phyloP scores from a whole-genome alignment of 2,329 filamentous ascomycete species.

The Trichoderma lentiforme region DNA sequence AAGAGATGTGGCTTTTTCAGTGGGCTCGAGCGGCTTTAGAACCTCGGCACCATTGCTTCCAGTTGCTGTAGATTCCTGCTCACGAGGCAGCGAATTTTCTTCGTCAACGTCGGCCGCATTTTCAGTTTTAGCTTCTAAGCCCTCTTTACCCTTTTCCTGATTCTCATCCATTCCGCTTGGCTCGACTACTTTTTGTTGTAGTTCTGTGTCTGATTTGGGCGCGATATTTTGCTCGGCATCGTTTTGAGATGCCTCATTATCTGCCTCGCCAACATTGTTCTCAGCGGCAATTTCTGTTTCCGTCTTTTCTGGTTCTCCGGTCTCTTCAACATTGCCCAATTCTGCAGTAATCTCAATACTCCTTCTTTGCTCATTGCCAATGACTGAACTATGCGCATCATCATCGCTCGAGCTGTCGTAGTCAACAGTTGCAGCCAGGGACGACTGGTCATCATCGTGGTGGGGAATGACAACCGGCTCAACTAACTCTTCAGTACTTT shows the following conservation, averaged over 20 bases:
- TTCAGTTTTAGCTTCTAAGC: neutral
- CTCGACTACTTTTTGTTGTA: neutral
- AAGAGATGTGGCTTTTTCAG: slow-evolving; percentile 39
- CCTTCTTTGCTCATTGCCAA: slow-evolving; percentile 24
- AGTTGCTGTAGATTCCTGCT: neutral
- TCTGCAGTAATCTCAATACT: slow-evolving; percentile 42
- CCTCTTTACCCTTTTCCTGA: neutral
- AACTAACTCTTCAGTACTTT: slow-evolving; percentile 48
- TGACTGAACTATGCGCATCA: slow-evolving; percentile 30
- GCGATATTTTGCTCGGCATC: neutral
- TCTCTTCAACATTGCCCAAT: slow-evolving; percentile 26
- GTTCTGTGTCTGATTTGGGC: neutral
- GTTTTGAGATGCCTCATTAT: neutral
- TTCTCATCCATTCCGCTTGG: neutral
- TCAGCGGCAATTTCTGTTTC: neutral
- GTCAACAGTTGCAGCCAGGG: slow-evolving; percentile 58
- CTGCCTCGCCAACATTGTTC: neutral
- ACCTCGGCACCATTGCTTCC: neutral
- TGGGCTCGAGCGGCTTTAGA: slow-evolving; percentile 20
- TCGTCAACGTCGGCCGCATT: neutral
- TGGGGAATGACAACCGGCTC: slow-evolving; percentile 29
- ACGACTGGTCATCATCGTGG: slow-evolving; percentile 46
- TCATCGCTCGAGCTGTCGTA: slow-evolving; percentile 45
- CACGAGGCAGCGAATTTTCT: slow-evolving; percentile 1
- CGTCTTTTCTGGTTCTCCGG: neutral